Evolutionary conservation across 2,329 filamentous ascomycete species (phyloP).

Genomic region (Rasamsonia emersonii): DNA sequence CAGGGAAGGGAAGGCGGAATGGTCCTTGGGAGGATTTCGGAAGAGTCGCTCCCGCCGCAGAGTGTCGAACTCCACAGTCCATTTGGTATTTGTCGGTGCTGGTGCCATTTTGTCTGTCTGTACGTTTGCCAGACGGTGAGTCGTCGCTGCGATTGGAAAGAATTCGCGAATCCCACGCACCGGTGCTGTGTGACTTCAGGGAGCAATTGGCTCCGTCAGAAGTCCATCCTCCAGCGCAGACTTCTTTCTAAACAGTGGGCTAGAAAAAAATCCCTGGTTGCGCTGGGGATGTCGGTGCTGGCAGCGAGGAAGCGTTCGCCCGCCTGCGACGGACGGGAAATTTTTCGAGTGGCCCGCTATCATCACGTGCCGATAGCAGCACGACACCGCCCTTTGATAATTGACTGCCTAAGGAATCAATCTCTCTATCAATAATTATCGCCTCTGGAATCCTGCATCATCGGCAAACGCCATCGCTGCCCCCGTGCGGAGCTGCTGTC

Average conservation of each 20-base stretch:
- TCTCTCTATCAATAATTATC: no score
- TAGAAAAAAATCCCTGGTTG: no score
- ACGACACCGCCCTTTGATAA: slow-evolving; percentile 17
- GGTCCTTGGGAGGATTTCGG: slow-evolving; percentile 76
- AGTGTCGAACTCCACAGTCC: slow-evolving; percentile 81
- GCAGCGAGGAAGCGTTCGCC: background rate
- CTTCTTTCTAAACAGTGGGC: no score
- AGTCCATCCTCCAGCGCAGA: background rate
- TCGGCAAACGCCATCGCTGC: no score
- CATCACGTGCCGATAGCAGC: slow-evolving; percentile 33
- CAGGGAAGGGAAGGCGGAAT: slow-evolving; percentile 77
- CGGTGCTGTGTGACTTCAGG: slow-evolving; percentile 1
- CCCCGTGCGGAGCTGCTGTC: no score
- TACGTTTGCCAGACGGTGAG: slow-evolving; percentile 9
- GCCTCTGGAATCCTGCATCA: no score
- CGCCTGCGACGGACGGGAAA: slow-evolving; percentile 23
- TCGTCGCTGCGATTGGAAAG: no score
- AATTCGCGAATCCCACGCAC: no score
- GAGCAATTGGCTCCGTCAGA: background rate
- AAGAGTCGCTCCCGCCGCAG: slow-evolving; percentile 82
- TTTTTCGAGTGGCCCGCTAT: slow-evolving; percentile 33
- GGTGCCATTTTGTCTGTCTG: slow-evolving; percentile 41
- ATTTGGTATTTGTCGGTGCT: slow-evolving; percentile 56
- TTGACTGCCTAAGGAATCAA: no score
- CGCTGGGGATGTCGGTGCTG: background rate